phyloP scores from a whole-genome alignment of 2,329 filamentous ascomycete genomes.

The Westerdykella ornata region DNA sequence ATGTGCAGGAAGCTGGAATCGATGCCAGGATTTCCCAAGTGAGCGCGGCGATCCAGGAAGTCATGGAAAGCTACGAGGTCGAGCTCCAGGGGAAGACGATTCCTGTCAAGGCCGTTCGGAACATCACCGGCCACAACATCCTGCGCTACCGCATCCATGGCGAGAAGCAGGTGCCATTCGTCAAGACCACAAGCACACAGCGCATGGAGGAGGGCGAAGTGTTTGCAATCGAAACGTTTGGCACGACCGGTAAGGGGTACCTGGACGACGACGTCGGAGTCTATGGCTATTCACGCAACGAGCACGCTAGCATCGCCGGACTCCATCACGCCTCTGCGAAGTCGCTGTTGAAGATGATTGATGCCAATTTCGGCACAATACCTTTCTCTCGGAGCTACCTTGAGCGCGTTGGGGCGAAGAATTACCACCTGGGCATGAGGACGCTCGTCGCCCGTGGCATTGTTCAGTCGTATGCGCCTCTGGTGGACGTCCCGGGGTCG shows the following conservation, averaged over 20 bases:
- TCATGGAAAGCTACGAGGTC: slow-evolving; percentile 87
- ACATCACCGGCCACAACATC: slow-evolving; percentile 88
- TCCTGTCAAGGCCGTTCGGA: slow-evolving; percentile 75
- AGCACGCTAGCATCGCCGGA: slow-evolving; percentile 62
- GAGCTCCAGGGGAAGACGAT: slow-evolving; percentile 69
- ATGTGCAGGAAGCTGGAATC: slow-evolving; percentile 68
- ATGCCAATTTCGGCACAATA: slow-evolving; percentile 89
- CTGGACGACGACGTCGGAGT: slow-evolving; percentile 67
- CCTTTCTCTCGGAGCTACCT: slow-evolving; percentile 85
- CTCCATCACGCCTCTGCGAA: slow-evolving; percentile 74
- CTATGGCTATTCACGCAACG: slow-evolving; percentile 60
- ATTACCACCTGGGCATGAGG: slow-evolving; percentile 85
- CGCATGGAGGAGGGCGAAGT: slow-evolving; percentile 97
- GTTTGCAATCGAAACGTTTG: slow-evolving; percentile 94
- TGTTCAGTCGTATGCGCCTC: slow-evolving; percentile 79
- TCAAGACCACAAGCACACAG: slow-evolving; percentile 74
- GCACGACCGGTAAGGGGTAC: slow-evolving; percentile 80
- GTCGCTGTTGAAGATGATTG: slow-evolving; percentile 75
- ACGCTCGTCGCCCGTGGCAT: slow-evolving; percentile 73
- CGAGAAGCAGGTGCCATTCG: slow-evolving; percentile 85
- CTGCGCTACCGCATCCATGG: slow-evolving; percentile 85
- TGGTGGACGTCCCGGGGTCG: slow-evolving; percentile 84
- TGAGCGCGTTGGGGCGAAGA: slow-evolving; percentile 80
- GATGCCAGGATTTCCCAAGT: slow-evolving; percentile 83
- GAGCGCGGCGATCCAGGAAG: slow-evolving; percentile 76